Percentiles rank a stretch among this genome's conserved stretches.
phyloP scores from a whole-genome alignment of 805 yeast genomes.

The Candida palmyrensis region DNA sequence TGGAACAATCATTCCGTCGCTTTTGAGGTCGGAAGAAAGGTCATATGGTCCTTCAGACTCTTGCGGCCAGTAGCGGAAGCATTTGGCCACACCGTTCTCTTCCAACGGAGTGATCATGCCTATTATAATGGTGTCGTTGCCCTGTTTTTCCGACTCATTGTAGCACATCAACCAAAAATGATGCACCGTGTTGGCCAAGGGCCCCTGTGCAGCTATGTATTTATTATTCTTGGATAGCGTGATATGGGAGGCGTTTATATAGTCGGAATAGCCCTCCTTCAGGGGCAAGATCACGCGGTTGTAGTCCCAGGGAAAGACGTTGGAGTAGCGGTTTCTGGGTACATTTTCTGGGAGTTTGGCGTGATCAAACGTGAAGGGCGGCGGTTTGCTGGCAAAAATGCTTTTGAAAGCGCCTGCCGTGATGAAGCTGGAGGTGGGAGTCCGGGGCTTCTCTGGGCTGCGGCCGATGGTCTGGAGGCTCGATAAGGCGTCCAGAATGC shows the following conservation, averaged over 20 bases:
- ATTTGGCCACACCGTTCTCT: slow-evolving; percentile 37
- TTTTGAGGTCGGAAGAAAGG: slow-evolving; percentile 9
- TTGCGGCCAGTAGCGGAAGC: slow-evolving; percentile 39
- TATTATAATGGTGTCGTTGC: slow-evolving; percentile 21
- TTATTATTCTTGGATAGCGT: slow-evolving; percentile 9
- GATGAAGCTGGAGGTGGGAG: not conserved
- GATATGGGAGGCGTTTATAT: slow-evolving; percentile 37
- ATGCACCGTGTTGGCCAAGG: slow-evolving; percentile 32
- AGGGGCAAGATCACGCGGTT: slow-evolving; percentile 27
- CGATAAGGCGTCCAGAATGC: slow-evolving; percentile 9
- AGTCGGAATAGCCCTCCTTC: slow-evolving; percentile 17
- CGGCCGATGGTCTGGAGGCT: slow-evolving; percentile 5
- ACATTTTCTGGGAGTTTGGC: slow-evolving; percentile 1
- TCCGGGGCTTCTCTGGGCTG: slow-evolving; percentile 2
- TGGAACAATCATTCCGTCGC: slow-evolving; percentile 16
- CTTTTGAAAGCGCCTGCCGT: not conserved
- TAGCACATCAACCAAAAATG: slow-evolving; percentile 49
- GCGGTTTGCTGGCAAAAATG: not conserved
- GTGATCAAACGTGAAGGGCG: slow-evolving; percentile 2
- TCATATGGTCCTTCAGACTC: slow-evolving; percentile 13
- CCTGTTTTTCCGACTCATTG: slow-evolving; percentile 23
- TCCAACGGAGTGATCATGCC: slow-evolving; percentile 49
- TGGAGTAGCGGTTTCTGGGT: slow-evolving; percentile 30
- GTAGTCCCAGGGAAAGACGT: slow-evolving; percentile 37
- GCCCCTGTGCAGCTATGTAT: slow-evolving; percentile 76